These are phyloP conservation scores for Leccinum fuscescens DNA, from an alignment of 1,284 basidiomycete genomes.

Conservation along the genomic window DNA sequence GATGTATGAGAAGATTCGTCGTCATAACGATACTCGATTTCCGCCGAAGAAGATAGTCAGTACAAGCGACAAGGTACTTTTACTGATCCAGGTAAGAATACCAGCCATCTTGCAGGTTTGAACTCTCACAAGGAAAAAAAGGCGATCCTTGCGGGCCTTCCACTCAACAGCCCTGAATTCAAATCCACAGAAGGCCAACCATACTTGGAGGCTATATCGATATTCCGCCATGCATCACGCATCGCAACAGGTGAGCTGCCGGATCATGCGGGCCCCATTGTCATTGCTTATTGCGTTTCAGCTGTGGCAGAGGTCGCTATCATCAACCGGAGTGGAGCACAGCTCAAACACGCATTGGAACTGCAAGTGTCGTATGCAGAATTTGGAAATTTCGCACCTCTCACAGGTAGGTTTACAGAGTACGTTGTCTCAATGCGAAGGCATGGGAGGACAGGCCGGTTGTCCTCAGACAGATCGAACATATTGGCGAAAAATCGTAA, in stretches of 20 bases:
- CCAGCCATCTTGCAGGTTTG: neutral
- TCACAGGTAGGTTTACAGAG: conserved; percentile 39
- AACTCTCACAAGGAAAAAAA: conserved; percentile 27
- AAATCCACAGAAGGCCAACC: conserved; percentile 69
- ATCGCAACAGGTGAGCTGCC: conserved; percentile 57
- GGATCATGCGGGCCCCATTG: neutral
- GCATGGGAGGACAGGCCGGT: conserved; percentile 84
- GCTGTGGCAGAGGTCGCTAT: conserved; percentile 73
- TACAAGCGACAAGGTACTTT: conserved; percentile 66
- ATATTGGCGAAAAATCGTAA: conserved; percentile 84
- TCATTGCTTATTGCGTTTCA: conserved; percentile 31
- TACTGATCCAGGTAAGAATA: conserved; percentile 63
- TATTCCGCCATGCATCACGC: conserved; percentile 68
- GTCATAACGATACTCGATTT: conserved; percentile 71
- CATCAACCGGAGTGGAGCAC: conserved; percentile 55
- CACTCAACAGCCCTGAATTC: conserved; percentile 63
- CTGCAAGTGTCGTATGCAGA: conserved; percentile 43
- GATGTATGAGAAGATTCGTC: conserved; percentile 64
- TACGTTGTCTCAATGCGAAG: conserved; percentile 71
- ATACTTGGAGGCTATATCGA: conserved; percentile 58
- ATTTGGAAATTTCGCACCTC: neutral
- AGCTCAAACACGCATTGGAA: conserved; percentile 70
- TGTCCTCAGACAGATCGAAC: conserved; percentile 76
- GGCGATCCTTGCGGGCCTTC: conserved; percentile 75
- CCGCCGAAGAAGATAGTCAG: conserved; percentile 65